phyloP scores from a whole-genome alignment of 164 flowering plant species.

The Echeveria elegans region DNA sequence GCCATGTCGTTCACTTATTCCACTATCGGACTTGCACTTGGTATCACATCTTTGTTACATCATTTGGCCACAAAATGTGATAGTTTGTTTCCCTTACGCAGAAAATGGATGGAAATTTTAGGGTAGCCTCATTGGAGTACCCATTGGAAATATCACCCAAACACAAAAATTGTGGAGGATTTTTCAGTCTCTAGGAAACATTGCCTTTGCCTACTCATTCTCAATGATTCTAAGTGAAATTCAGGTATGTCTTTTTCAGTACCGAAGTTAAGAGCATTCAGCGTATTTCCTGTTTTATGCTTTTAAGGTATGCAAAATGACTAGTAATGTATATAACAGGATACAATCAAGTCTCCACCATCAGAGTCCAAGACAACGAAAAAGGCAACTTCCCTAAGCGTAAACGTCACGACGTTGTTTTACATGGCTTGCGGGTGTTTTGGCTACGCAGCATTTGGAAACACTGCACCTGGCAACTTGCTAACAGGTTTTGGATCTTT shows the following conservation, averaged over 20 bases:
- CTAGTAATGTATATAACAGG: conserved; percentile 22
- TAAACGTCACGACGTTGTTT: conserved; percentile 39
- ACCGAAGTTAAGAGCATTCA: background rate
- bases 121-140: conserved; percentile 42
- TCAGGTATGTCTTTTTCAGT: conserved; percentile 25
- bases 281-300: background rate
- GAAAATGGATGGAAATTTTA: conserved; percentile 28
- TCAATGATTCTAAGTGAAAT: conserved; percentile 55
- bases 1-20: conserved; percentile 78
- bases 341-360: conserved; percentile 54
- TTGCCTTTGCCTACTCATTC: conserved; percentile 52
- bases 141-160: conserved; percentile 26
- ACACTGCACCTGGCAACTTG: conserved; percentile 49
- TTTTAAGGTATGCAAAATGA: background rate
- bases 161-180: conserved; percentile 41
- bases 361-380: conserved; percentile 58
- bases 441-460: conserved; percentile 66
- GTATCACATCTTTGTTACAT: conserved; percentile 19
- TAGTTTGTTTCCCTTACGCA: conserved; percentile 12
- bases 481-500: conserved; percentile 64
- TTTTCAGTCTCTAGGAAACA: conserved; percentile 49
- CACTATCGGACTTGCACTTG: conserved; percentile 57
- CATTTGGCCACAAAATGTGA: background rate
- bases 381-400: conserved; percentile 40
- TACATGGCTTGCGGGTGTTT: conserved; percentile 64